Base-by-base conservation (phyloP, 2,329 filamentous ascomycete genomes). In the Bipolaris sorokiniana region DNA sequence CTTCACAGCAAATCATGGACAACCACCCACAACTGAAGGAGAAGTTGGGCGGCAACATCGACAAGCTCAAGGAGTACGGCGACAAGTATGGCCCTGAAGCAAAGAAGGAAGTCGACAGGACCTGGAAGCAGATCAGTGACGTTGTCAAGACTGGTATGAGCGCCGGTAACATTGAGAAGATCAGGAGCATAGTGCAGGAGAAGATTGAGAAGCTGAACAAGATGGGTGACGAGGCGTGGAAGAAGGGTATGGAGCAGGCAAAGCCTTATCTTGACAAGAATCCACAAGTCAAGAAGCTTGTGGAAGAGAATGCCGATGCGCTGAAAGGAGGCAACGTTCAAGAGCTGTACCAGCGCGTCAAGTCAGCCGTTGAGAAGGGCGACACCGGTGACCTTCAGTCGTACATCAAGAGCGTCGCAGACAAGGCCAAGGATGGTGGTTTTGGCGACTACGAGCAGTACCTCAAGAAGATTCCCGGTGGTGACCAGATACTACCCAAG, bases 241-340 rank as follows among this genome's bases (percentile, higher is more conserved):
- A 86, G 63, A 89, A 90, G 79, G 88, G 85, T 0, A 70, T 90
- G 45, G 86, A 92, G 76, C 81, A 90, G 75, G 87, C 86, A 34
- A 87, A 90, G 79, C 88, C 89, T 0, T 84, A 86, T 57, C 82
- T 92, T 0, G 89, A 92, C 65, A 91, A 91, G 82, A 90, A 86
- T 75, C 88, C 89, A n/a, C 81, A 90, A 77, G 78, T 90, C 56
- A 92, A 91, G 80, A 81, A 91, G 75, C 74, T 91, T 0, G 72
- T 92, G 1, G 88, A 91, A 79, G 80, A 89, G 69, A 92, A 93
- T 74, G 81, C 83, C 45, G 86, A 90, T 54, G 76, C 82, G 0
- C 77, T 93, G 47, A 91, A 89, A 79, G 78, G 85, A 60, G 89
- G 88, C 15, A 88, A 91, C 65, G 77, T 85, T 13, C 78, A 80